phyloP scores from a whole-genome alignment of 331 rosid genomes.

The Rosa hybrid region DNA sequence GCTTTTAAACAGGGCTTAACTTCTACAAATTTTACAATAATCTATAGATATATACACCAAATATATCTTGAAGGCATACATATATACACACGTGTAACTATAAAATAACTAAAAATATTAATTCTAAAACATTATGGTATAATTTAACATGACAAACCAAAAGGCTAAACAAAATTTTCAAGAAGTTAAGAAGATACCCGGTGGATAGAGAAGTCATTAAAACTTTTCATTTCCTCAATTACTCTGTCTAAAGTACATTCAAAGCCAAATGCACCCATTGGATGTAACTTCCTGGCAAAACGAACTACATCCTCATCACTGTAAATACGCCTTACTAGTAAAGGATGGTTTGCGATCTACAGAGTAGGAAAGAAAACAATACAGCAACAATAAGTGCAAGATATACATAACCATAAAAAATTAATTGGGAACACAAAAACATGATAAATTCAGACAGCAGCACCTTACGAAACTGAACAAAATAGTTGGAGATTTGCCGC shows the following conservation, averaged over 20 bases:
- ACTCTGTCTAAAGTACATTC: constrained; percentile 92
- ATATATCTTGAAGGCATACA: background rate
- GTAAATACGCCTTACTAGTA: constrained; percentile 85
- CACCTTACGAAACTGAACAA: constrained; percentile 98
- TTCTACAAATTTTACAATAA: background rate
- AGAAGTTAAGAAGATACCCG: constrained; percentile 52
- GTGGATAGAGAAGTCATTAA: constrained; percentile 86
- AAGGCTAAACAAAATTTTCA: background rate
- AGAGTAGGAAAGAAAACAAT: constrained; percentile 19
- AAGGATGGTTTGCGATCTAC: constrained; percentile 98
- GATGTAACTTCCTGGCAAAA: constrained; percentile 80
- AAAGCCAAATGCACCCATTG: constrained; percentile 89
- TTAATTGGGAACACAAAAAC: background rate
- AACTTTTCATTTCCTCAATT: constrained; percentile 74
- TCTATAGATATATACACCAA: background rate
- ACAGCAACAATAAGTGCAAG: constrained; percentile 10
- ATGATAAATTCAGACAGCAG: constrained; percentile 20
- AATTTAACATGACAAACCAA: background rate
- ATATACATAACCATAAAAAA: too few relatives aligned
- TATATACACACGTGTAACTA: background rate
- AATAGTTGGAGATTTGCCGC: constrained; percentile 88
- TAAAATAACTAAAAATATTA: background rate
- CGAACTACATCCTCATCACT: constrained; percentile 83
- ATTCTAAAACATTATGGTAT: too few relatives aligned
- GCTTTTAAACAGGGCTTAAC: background rate